Conservation (phyloP, 495 filamentous ascomycete genomes). For the Neurospora discreta region DNA sequence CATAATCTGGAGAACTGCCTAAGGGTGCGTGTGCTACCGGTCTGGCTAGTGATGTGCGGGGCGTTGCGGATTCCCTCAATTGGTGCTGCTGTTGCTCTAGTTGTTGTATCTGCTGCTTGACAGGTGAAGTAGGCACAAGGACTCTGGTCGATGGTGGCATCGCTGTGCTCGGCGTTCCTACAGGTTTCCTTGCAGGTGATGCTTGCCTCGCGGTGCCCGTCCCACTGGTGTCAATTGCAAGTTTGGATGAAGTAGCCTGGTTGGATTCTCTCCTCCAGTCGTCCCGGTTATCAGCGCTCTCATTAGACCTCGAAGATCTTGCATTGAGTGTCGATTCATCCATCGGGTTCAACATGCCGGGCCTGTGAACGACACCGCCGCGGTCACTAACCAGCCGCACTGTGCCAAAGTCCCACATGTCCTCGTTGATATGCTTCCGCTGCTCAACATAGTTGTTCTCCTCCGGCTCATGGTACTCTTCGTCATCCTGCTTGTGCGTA, state of each 20-base stretch:
- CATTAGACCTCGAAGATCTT: conserved; percentile 36
- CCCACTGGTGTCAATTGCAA: conserved; percentile 15
- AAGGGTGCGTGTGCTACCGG: conserved; percentile 20
- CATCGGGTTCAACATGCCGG: conserved; percentile 52
- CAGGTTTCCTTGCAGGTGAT: conserved; percentile 52
- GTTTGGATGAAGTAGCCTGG: conserved; percentile 29
- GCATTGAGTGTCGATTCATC: conserved; percentile 64
- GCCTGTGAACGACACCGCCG: conserved; percentile 32
- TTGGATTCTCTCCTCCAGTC: conserved; percentile 30
- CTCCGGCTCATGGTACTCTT: conserved; percentile 23
- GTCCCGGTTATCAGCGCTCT: conserved; percentile 37
- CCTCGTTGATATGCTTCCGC: conserved; percentile 46
- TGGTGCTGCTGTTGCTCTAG: not conserved
- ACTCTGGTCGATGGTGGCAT: conserved; percentile 47
- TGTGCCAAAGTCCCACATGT: conserved; percentile 95
- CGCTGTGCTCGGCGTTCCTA: conserved; percentile 12
- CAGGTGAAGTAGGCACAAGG: conserved; percentile 48
- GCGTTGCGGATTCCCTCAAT: conserved; percentile 29
- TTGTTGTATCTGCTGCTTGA: conserved; percentile 17
- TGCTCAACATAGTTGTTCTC: conserved; percentile 27
- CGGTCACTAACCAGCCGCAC: conserved; percentile 59
- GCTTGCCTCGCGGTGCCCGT: conserved; percentile 28
- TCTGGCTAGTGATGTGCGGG: conserved; percentile 30
- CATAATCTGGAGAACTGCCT: conserved; percentile 42
- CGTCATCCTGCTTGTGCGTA: conserved; percentile 54